These are phyloP conservation scores for Lenwebbia sp. DNA, from an alignment of 345 rosid species.

Conservation along the genomic window DNA sequence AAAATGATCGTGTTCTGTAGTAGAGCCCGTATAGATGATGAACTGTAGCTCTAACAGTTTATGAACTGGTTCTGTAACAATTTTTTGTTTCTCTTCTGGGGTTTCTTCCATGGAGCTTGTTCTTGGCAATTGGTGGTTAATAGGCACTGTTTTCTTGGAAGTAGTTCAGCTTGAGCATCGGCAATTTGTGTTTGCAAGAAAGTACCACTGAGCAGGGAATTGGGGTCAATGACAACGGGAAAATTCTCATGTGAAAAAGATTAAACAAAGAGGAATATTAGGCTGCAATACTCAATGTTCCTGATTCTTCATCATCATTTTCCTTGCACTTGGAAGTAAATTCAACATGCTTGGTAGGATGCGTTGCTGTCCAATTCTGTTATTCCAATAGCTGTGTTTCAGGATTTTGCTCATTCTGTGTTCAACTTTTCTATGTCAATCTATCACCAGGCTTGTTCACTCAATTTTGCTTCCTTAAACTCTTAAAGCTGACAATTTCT, in stretches of 20 bases:
- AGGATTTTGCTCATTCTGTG: neutral
- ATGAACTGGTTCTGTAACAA: neutral
- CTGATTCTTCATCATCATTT: neutral
- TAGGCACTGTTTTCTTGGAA: neutral
- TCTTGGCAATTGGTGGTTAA: neutral
- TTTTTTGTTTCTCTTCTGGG: neutral
- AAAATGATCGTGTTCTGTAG: neutral
- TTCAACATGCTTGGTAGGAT: neutral
- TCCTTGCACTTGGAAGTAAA: neutral
- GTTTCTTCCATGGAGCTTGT: neutral
- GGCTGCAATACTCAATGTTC: neutral
- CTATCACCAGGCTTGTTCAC: neutral
- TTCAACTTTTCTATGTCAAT: neutral
- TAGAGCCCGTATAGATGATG: neutral
- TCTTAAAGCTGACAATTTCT: neutral
- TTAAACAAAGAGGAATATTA: neutral
- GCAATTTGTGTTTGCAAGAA: neutral
- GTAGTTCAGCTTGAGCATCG: neutral
- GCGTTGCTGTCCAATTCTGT: neutral
- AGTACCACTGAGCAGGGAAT: neutral
- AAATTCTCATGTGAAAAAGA: neutral
- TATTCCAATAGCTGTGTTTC: neutral
- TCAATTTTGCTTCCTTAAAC: neutral
- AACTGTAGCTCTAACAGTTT: neutral
- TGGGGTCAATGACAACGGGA: neutral